These are phyloP conservation scores for Crassisporium funariophilum DNA, from an alignment of 768 basidiomycete species.

Conservation along the genomic window DNA sequence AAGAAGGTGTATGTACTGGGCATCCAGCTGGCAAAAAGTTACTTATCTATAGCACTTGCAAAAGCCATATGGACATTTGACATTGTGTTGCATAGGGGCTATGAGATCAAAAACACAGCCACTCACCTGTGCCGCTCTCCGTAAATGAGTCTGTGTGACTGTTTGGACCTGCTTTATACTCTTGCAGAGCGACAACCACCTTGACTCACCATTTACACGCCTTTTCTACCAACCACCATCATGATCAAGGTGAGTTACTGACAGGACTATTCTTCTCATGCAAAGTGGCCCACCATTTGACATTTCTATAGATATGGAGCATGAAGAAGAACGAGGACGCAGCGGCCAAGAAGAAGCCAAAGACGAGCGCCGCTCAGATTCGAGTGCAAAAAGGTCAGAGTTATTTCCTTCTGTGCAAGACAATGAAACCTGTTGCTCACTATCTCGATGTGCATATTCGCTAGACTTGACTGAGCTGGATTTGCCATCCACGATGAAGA, in stretches of 20 bases:
- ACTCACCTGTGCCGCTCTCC: slow-evolving; percentile 21
- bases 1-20: neutral
- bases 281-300: slow-evolving; percentile 2
- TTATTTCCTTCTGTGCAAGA: neutral
- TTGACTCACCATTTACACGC: slow-evolving; percentile 35
- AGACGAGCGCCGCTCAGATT: slow-evolving; percentile 97
- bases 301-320: slow-evolving; percentile 81
- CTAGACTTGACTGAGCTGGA: slow-evolving; percentile 96
- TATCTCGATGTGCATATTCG: neutral
- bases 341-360: slow-evolving; percentile 96
- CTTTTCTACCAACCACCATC: slow-evolving; percentile 26
- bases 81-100: no score
- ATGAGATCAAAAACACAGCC: slow-evolving; percentile 21
- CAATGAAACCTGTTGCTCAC: neutral
- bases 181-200: slow-evolving; percentile 30
- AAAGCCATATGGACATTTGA: no score
- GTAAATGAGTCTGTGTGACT: slow-evolving; percentile 25
- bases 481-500: slow-evolving; percentile 94
- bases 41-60: no score
- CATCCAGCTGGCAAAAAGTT: no score
- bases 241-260: slow-evolving; percentile 48
- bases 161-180: slow-evolving; percentile 26
- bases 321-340: slow-evolving; percentile 99
- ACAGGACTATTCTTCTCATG: neutral
- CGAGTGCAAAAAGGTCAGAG: slow-evolving; percentile 96